These are phyloP conservation scores for Alternaria tenuissima DNA, from an alignment of 2,329 filamentous ascomycete species.

Conservation along the genomic window DNA sequence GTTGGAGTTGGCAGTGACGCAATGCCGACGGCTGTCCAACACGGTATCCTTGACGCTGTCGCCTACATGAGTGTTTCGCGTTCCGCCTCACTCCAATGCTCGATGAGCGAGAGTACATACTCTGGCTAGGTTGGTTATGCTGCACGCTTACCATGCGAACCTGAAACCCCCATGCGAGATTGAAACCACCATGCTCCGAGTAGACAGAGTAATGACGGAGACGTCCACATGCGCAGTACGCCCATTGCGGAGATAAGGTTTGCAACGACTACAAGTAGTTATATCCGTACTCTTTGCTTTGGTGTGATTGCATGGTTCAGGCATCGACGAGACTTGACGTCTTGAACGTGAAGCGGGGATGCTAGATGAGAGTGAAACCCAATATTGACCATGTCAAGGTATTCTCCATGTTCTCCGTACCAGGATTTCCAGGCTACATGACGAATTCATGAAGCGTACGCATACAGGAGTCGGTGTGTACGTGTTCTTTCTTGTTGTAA, in stretches of 20 bases:
- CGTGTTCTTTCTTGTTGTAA: background rate
- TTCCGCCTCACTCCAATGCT: background rate
- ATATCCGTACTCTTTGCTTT: background rate
- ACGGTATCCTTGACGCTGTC: conserved; percentile 6
- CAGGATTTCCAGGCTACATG: background rate
- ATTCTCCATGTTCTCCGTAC: background rate
- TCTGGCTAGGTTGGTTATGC: background rate
- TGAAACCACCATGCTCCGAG: background rate
- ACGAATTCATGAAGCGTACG: background rate
- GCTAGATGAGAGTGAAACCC: background rate
- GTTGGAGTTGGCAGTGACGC: conserved; percentile 14
- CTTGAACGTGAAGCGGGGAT: background rate
- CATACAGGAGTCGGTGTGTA: background rate
- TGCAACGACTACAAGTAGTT: background rate
- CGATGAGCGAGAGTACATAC: background rate
- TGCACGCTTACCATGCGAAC: background rate
- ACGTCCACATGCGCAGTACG: background rate
- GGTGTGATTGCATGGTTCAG: background rate
- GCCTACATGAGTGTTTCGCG: background rate
- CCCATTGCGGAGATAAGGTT: background rate
- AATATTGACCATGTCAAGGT: background rate
- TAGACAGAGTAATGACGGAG: background rate
- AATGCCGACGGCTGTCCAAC: conserved; percentile 8
- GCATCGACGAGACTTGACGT: background rate
- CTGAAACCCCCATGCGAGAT: background rate